These are phyloP conservation scores for Closterium sp. DNA, from an alignment of 139 green algal genomes.

Conservation along the genomic window DNA sequence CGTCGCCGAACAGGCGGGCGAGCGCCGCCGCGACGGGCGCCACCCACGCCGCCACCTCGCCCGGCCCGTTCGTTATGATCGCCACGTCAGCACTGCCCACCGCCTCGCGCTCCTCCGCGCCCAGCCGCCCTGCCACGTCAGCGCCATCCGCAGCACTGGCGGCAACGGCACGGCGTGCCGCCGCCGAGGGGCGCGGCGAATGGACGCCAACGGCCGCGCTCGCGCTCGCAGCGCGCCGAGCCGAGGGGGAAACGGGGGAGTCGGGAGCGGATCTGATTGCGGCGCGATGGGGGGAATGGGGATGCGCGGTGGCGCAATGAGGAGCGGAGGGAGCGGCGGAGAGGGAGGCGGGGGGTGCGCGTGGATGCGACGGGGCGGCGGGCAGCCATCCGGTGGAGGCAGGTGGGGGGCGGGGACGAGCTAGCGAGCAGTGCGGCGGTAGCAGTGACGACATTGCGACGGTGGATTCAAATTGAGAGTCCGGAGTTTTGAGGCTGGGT, in stretches of 20 bases:
- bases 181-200: not conserved
- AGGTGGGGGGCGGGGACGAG: not conserved
- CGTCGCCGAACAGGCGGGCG: conserved; percentile 10
- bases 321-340: not conserved
- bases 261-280: not conserved
- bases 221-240: not conserved
- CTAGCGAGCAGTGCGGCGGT: not conserved
- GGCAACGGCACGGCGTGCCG: not conserved
- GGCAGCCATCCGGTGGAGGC: not conserved
- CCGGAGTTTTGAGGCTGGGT: not conserved
- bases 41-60: conserved; percentile 48
- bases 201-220: not conserved
- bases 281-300: not conserved
- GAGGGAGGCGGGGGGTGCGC: not conserved
- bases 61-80: conserved; percentile 52
- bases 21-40: conserved; percentile 29
- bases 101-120: not conserved
- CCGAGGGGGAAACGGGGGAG: not conserved
- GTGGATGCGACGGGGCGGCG: not conserved
- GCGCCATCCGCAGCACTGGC: not conserved
- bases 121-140: not conserved
- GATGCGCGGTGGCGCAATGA: not conserved
- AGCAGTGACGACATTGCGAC: not conserved
- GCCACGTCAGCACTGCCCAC: conserved; percentile 24
- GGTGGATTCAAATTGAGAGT: not conserved